Conservation (phyloP, 345 rosid genomes). For the Populus pruinosa region DNA sequence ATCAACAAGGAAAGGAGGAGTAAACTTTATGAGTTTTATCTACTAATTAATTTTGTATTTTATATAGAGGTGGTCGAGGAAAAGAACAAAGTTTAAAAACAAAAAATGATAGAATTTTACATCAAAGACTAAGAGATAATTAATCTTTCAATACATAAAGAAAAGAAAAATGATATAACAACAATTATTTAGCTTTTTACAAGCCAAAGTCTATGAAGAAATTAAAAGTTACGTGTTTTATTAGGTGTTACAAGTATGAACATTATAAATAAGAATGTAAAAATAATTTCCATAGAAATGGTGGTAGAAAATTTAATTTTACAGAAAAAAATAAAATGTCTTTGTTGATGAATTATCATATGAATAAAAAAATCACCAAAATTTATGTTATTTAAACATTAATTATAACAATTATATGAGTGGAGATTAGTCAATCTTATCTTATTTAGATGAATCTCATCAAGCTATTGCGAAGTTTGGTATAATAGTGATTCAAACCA, state of each 20-base stretch:
- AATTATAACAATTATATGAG: too few species aligned
- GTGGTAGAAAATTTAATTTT: not conserved
- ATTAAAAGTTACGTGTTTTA: not conserved
- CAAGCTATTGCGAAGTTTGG: too few species aligned
- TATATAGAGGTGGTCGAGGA: too few species aligned
- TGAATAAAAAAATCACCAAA: too few species aligned
- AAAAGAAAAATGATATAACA: not conserved
- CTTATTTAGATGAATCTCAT: too few species aligned
- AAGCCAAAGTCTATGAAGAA: not conserved
- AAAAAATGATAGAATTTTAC: too few species aligned
- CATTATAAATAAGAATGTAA: not conserved
- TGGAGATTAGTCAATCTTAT: too few species aligned
- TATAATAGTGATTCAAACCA: too few species aligned
- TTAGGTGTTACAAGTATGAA: not conserved
- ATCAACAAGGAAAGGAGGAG: not conserved
- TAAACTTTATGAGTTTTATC: not conserved
- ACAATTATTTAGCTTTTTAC: not conserved
- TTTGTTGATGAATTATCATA: not conserved
- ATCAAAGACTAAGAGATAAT: not conserved
- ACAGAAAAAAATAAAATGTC: not conserved
- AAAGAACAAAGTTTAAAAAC: too few species aligned
- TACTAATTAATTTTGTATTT: not conserved
- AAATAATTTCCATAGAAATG: not conserved
- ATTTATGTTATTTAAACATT: too few species aligned
- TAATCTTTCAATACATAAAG: not conserved